These are phyloP conservation scores for Cicer pinnatifidum DNA, from an alignment of 306 rosid genomes.

Conservation along the genomic window DNA sequence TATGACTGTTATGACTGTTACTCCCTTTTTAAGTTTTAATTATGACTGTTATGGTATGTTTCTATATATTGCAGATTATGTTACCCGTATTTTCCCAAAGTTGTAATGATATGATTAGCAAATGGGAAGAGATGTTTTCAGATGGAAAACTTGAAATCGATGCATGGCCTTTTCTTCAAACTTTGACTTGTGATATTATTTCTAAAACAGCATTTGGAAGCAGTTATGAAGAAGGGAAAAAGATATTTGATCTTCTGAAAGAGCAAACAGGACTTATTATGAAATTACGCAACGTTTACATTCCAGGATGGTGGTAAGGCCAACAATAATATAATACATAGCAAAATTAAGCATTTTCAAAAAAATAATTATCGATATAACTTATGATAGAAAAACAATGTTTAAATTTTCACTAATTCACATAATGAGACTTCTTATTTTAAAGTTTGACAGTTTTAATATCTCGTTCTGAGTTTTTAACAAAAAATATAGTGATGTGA, in stretches of 20 bases:
- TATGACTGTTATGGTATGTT: not conserved
- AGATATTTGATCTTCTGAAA: constrained; percentile 50
- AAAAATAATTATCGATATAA: not conserved
- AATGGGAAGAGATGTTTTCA: constrained; percentile 48
- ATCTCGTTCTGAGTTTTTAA: too few relatives aligned
- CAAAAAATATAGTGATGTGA: too few relatives aligned
- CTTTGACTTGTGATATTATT: constrained; percentile 47
- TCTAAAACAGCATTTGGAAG: constrained; percentile 56
- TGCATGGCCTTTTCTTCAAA: constrained; percentile 48
- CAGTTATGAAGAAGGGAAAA: constrained; percentile 55
- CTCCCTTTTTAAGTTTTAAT: not conserved
- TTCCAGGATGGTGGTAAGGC: constrained; percentile 62
- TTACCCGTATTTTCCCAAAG: constrained; percentile 23
- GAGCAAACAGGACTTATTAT: constrained; percentile 34
- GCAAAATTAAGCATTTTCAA: not conserved
- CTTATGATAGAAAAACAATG: not conserved
- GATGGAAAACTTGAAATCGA: constrained; percentile 50
- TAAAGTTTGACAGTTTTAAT: too few relatives aligned
- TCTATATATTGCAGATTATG: constrained; percentile 37
- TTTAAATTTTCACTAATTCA: too few relatives aligned
- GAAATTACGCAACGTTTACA: not conserved
- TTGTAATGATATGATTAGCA: constrained; percentile 42
- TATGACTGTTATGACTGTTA: not conserved
- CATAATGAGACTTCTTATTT: too few relatives aligned
- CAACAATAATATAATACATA: not conserved